Evolutionary conservation across 2,329 filamentous ascomycete genomes (phyloP), one percentile per base, ranked within the genome.

Genomic region (Chalaropsis ovoidea): DNA sequence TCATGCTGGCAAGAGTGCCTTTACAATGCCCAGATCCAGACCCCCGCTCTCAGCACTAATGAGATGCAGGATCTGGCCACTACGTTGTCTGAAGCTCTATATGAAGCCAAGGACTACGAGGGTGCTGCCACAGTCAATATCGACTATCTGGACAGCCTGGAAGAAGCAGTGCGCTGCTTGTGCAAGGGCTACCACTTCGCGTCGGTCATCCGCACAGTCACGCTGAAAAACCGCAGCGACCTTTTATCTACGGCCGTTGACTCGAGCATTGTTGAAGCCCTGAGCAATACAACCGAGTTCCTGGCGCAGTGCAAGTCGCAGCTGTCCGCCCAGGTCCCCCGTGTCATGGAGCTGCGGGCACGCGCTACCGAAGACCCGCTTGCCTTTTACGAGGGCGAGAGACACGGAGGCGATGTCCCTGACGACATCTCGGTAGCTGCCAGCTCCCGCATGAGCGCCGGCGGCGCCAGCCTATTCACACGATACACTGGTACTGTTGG

Each of bases 381-480:
- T 41, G 87, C 87, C 2, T 96, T 95, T 77, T 95, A 90, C 75
- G 90, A 94, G 70, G 90, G 90, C 64, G 88, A 91, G 70, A 79
- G 83, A 4, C 77, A 78, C 3, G 79, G 79, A 5, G 86, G 82
- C 65, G 89, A 95, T 70, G 81, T 95, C 0, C 94, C 93, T 0
- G 94, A 99, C 73, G 92, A 99, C 75, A 82, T 99, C 62, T 96
- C 90, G 1, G 80, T 99, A 1, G 94, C 94, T 0, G 88, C 92
- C 0, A 82, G 78, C 63, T 96, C 91, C 2, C 84, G 92, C 63
- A 79, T 90, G 22, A 89, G 85, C 68, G 96, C 93, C 0, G 66
- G 63, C 35, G 84, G 85, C 54, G 88, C 88, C n/a, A 92, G 88
- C 35, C 82, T 99, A 73, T 96, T 97, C 79, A 97, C 93, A 4